Base-by-base conservation (phyloP, 1,284 basidiomycete species). In the Agaricales sp. region DNA sequence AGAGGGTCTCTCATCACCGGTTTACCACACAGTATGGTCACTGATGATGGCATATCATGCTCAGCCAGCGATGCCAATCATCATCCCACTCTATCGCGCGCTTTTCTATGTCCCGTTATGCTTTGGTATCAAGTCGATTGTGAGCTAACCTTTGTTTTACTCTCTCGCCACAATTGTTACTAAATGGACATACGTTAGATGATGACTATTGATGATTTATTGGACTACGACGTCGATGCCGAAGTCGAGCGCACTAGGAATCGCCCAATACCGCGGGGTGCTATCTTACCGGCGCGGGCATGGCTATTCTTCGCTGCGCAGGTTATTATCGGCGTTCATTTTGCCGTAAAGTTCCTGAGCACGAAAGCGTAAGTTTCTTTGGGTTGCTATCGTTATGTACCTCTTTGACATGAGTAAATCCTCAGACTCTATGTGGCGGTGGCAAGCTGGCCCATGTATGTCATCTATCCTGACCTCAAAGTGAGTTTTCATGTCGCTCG, bases 391-490 rank as follows among this genome's bases (percentile, higher is more conserved):
- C 37, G 21, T 45, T 43, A 14, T 4, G 14, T 16, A 43, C 43
- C 22, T 47, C 19, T 50, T 39, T 41, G 25, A 41, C 18, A n/a
- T 19, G n/a, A 4, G 21, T 23, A 26, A 38, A 13, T 30, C 12
- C 19, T 14, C 48, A 65, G 63, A 23, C 50, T 62, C 3, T 52
- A 52, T 45, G 50, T 58, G 12, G 60, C 61, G 16, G 58, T 61
- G 54, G 12, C 51, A 11, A 60, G 57, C 4, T 63, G 58, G 57
- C 62, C 63, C 13, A 25, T 65, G 22, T 63, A 59, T 50, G 52
- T 63, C 30, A 61, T 64, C 21, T 65, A 65, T 53, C 63, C 63
- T 2, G 63, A 62, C 12, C 62, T 59, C 55, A 65, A 65, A 56
- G 61, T 62, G 47, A 18, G 24, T 30, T 3, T 20, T 24, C 4